Evolutionary conservation across 768 basidiomycete genomes (phyloP).

Genomic region (Mycena rosella): DNA sequence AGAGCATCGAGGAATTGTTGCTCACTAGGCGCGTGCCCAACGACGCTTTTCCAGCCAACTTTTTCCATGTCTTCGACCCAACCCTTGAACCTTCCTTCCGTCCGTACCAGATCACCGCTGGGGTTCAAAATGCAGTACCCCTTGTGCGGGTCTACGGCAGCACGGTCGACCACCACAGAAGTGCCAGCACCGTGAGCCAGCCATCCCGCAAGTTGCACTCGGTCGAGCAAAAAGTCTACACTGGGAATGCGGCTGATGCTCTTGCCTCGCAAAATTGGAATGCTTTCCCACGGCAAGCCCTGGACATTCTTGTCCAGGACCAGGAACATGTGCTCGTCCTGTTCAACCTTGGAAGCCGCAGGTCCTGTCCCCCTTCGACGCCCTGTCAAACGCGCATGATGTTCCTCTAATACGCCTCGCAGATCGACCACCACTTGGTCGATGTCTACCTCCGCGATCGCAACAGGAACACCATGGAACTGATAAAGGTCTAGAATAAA

Average conservation of each 20-base stretch:
- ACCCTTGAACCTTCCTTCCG: slow-evolving; percentile 83
- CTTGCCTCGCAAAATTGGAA: slow-evolving; percentile 85
- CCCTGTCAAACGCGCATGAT: slow-evolving; percentile 55
- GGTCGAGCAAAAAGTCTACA: slow-evolving; percentile 88
- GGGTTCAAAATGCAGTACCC: slow-evolving; percentile 93
- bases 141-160: slow-evolving; percentile 72
- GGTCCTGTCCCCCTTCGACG: slow-evolving; percentile 41
- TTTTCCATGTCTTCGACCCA: slow-evolving; percentile 82
- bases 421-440: slow-evolving; percentile 92
- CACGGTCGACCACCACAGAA: slow-evolving; percentile 55
- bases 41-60: slow-evolving; percentile 87
- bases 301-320: slow-evolving; percentile 92
- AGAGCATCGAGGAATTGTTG: slow-evolving; percentile 85
- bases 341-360: slow-evolving; percentile 32
- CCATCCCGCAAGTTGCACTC: slow-evolving; percentile 72
- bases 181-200: slow-evolving; percentile 27
- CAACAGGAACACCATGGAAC: slow-evolving; percentile 90
- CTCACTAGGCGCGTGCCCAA: slow-evolving; percentile 83
- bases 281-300: slow-evolving; percentile 95
- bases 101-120: slow-evolving; percentile 88
- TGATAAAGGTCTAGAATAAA: slow-evolving; percentile 96
- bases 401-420: slow-evolving; percentile 80
- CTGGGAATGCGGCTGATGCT: slow-evolving; percentile 96
- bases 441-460: slow-evolving; percentile 92
- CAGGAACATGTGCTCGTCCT: slow-evolving; percentile 86